A percentile compares a stretch with the other conserved stretches of the same genome.
Evolutionary conservation across 1,139 yeast genomes (phyloP).

Genomic region (Suhomyces bokatorum): DNA sequence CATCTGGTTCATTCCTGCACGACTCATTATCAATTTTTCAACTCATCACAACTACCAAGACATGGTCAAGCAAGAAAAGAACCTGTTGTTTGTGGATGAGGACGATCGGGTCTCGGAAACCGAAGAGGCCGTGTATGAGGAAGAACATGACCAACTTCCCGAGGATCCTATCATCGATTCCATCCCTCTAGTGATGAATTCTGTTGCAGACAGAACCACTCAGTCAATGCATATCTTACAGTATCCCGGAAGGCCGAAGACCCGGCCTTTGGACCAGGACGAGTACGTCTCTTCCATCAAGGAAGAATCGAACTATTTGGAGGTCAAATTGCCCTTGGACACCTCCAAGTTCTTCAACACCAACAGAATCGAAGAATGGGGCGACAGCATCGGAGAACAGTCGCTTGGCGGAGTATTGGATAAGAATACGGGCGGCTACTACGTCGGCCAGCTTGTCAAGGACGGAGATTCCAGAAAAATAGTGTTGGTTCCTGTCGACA

Average conservation of each 20-base stretch:
- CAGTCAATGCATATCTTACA: slow-evolving; percentile 51
- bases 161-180: slow-evolving; percentile 81
- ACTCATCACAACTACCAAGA: slow-evolving; percentile 1
- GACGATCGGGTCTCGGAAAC: slow-evolving; percentile 13
- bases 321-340: slow-evolving; percentile 71
- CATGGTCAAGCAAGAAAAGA: slow-evolving; percentile 8
- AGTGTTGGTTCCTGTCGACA: slow-evolving; percentile 64
- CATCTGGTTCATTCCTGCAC: background rate
- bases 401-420: slow-evolving; percentile 69
- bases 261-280: slow-evolving; percentile 45
- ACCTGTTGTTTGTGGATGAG: slow-evolving; percentile 17
- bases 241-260: slow-evolving; percentile 68
- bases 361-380: slow-evolving; percentile 64
- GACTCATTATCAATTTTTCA: slow-evolving; percentile 7
- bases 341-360: slow-evolving; percentile 65
- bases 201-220: slow-evolving; percentile 22
- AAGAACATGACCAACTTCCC: slow-evolving; percentile 30
- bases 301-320: slow-evolving; percentile 55
- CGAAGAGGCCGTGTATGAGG: slow-evolving; percentile 4
- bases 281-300: slow-evolving; percentile 59
- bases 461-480: slow-evolving; percentile 38
- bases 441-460: slow-evolving; percentile 35
- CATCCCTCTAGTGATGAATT: slow-evolving; percentile 58
- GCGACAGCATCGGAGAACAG: slow-evolving; percentile 56
- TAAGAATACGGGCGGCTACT: slow-evolving; percentile 52